Percentiles rank a stretch among this genome's conserved stretches.
Evolutionary conservation across 2,329 filamentous ascomycete species (phyloP).

Genomic region (Neoascochyta sp.): DNA sequence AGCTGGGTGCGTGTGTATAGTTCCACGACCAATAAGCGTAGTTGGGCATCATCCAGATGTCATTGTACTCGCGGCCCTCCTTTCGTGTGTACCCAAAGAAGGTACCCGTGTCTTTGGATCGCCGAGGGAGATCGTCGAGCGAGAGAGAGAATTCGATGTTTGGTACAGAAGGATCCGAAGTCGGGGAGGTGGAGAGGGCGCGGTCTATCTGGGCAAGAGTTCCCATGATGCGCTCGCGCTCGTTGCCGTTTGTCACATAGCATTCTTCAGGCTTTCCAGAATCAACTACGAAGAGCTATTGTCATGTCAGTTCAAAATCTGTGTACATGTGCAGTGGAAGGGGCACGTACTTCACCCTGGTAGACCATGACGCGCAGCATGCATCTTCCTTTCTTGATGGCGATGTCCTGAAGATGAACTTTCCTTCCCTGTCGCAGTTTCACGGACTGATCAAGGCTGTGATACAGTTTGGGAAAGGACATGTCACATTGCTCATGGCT

Average conservation of each 20-base stretch:
- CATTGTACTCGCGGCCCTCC: conserved; percentile 23
- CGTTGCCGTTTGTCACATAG: conserved; percentile 34
- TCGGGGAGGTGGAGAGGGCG: conserved; percentile 24
- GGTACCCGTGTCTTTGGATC: conserved; percentile 22
- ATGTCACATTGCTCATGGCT: conserved; percentile 32
- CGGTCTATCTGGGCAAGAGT: conserved; percentile 35
- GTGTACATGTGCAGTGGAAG: neutral
- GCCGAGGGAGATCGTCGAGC: conserved; percentile 31
- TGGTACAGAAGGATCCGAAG: conserved; percentile 25
- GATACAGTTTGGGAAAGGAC: conserved; percentile 32
- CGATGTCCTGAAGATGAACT: conserved; percentile 27
- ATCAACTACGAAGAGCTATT: conserved; percentile 30
- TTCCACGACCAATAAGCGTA: conserved; percentile 38
- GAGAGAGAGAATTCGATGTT: conserved; percentile 34
- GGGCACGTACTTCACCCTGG: conserved; percentile 25
- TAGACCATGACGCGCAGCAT: conserved; percentile 33
- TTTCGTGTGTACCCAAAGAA: conserved; percentile 34
- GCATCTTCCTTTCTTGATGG: conserved; percentile 27
- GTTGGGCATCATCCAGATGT: conserved; percentile 37
- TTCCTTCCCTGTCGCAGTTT: conserved; percentile 23
- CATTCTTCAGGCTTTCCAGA: conserved; percentile 30
- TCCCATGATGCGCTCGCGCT: conserved; percentile 33
- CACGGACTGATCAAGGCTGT: conserved; percentile 27
- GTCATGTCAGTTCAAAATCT: conserved; percentile 7
- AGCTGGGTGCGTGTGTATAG: conserved; percentile 34